Evolutionary conservation across 2,329 filamentous ascomycete genomes (phyloP).

Genomic region (Ophiostoma perfectum): DNA sequence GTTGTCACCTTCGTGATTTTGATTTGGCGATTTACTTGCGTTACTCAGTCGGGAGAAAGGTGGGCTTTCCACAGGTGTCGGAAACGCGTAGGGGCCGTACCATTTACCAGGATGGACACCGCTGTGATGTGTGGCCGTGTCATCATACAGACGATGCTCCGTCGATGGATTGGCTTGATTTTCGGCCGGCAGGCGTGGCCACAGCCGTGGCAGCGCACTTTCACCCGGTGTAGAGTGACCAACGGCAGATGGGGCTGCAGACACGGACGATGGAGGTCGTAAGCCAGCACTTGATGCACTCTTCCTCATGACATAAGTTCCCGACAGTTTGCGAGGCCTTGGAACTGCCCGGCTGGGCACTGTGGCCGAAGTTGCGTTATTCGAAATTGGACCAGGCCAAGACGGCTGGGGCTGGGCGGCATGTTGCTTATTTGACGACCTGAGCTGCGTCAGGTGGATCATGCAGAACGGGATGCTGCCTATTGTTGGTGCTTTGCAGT

Average conservation of each 20-base stretch:
- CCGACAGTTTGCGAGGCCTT: background rate
- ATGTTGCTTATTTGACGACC: background rate
- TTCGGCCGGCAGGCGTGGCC: too few species aligned
- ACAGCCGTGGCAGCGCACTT: background rate
- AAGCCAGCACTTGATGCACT: conserved; percentile 5
- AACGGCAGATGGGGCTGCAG: background rate
- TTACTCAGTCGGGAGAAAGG: background rate
- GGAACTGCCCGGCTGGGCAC: background rate
- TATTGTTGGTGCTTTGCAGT: background rate
- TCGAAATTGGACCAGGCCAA: too few species aligned
- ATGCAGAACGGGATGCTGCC: background rate
- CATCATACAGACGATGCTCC: background rate
- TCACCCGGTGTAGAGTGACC: background rate
- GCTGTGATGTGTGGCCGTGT: background rate
- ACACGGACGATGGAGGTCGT: background rate
- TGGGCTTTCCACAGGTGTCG: background rate
- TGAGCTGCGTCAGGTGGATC: background rate
- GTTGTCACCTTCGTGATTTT: background rate
- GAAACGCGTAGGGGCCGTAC: too few species aligned
- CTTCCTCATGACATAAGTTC: conserved; percentile 16
- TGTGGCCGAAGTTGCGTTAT: background rate
- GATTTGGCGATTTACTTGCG: background rate
- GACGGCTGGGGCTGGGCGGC: background rate
- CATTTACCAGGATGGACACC: background rate
- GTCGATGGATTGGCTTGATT: background rate